These are phyloP conservation scores for Ascobolus immersus DNA, from an alignment of 495 filamentous ascomycete genomes.

Conservation along the genomic window DNA sequence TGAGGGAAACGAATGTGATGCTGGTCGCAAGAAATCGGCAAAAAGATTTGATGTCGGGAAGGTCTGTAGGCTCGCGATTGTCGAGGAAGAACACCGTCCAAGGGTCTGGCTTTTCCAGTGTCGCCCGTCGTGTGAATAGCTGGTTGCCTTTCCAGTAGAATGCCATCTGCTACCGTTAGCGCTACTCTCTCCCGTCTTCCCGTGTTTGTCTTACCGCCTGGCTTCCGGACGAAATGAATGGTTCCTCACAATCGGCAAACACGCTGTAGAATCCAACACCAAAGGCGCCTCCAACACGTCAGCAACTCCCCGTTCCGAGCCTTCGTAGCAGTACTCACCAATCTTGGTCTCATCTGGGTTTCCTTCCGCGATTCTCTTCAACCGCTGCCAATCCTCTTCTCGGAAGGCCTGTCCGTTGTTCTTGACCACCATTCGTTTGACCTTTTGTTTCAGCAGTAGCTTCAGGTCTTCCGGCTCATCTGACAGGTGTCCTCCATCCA, in stretches of 20 bases:
- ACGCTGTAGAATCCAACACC: conserved; percentile 98
- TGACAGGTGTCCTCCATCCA: background rate
- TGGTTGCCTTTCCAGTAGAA: conserved; percentile 98
- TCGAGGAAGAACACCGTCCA: conserved; percentile 82
- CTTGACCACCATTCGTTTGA: conserved; percentile 57
- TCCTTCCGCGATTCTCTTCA: conserved; percentile 93
- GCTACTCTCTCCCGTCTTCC: too few relatives aligned
- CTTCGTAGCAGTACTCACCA: conserved; percentile 19
- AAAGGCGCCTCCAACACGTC: conserved; percentile 30
- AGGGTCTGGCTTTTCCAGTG: conserved; percentile 33
- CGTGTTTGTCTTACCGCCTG: conserved; percentile 33
- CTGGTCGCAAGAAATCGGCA: conserved; percentile 83
- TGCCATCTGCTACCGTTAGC: conserved; percentile 33
- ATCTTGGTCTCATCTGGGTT: conserved; percentile 98
- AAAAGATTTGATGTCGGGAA: conserved; percentile 62
- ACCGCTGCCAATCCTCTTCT: conserved; percentile 65
- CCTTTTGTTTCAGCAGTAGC: conserved; percentile 61
- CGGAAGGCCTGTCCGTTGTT: conserved; percentile 75
- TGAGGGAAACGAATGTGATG: conserved; percentile 77
- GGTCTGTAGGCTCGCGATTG: conserved; percentile 64
- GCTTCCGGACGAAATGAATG: conserved; percentile 73
- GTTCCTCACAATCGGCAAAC: conserved; percentile 92
- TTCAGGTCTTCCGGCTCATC: conserved; percentile 47
- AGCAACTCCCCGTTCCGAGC: background rate
- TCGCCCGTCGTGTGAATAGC: conserved; percentile 61